Evolutionary conservation across 1,284 basidiomycete genomes (phyloP).

Genomic region (Hypsizygus ulmarius): DNA sequence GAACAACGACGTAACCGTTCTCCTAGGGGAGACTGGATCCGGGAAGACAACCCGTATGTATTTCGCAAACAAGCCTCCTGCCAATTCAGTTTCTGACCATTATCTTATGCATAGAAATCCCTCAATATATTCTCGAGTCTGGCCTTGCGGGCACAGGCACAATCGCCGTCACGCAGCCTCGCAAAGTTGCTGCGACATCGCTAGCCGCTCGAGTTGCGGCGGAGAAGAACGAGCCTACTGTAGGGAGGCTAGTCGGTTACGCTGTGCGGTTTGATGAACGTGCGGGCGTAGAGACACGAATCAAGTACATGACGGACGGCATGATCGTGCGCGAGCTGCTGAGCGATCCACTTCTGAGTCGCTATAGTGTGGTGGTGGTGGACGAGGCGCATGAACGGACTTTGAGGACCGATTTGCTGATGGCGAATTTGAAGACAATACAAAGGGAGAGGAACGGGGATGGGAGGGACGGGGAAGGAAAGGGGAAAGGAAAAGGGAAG

Average conservation of each 20-base stretch:
- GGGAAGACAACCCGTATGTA: constrained; percentile 94
- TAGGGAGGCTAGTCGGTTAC: constrained; percentile 86
- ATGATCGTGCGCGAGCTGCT: constrained; percentile 93
- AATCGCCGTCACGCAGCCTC: constrained; percentile 90
- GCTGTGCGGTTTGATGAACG: constrained; percentile 95
- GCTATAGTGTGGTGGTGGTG: constrained; percentile 89
- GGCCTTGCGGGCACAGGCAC: constrained; percentile 61
- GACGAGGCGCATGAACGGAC: constrained; percentile 99
- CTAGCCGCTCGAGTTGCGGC: constrained; percentile 86
- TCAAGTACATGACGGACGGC: constrained; percentile 97
- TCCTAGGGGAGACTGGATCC: constrained; percentile 96
- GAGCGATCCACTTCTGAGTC: constrained; percentile 71
- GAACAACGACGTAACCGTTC: constrained; percentile 83
- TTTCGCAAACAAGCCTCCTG: constrained; percentile 27
- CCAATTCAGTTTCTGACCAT: constrained; percentile 9
- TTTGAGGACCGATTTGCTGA: constrained; percentile 90
- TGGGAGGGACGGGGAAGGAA: constrained; percentile 32
- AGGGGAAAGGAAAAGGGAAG: constrained; percentile 33
- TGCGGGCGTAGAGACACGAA: constrained; percentile 65
- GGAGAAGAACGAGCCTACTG: constrained; percentile 65
- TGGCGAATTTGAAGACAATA: constrained; percentile 90
- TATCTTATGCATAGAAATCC: constrained; percentile 63
- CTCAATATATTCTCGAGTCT: constrained; percentile 83
- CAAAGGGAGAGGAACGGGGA: constrained; percentile 63
- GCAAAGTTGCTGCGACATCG: constrained; percentile 91